A percentile compares a stretch with the other conserved stretches of the same genome.
phyloP scores from a whole-genome alignment of 805 yeast genomes.

The Starmerella davenportii region DNA sequence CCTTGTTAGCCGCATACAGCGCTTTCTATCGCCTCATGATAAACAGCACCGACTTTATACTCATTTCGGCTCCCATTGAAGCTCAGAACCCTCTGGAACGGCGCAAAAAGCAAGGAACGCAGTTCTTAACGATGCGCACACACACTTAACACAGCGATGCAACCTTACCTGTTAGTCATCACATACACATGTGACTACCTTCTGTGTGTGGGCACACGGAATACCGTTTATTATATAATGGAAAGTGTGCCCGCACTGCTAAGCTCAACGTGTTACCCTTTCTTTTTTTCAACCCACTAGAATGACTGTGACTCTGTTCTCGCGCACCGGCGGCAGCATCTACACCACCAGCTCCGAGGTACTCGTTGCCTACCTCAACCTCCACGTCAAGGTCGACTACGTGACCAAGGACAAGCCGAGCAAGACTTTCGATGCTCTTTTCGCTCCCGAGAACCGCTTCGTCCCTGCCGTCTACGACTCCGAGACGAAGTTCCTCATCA shows the following conservation, averaged over 20 bases:
- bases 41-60: too few relatives aligned
- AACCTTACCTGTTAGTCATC: too few relatives aligned
- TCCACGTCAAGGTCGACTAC: conserved; percentile 12
- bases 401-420: conserved; percentile 5
- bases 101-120: too few relatives aligned
- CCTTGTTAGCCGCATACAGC: too few relatives aligned
- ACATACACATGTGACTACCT: too few relatives aligned
- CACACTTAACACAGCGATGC: neutral
- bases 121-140: neutral
- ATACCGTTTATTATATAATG: too few relatives aligned
- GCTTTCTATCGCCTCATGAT: too few relatives aligned
- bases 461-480: conserved; percentile 14
- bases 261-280: too few relatives aligned
- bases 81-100: too few relatives aligned
- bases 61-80: too few relatives aligned
- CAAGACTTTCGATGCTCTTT: conserved; percentile 9
- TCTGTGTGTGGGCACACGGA: too few relatives aligned
- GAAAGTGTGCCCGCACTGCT: too few relatives aligned
- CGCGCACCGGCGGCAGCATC: conserved; percentile 11
- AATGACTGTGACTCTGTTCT: conserved; percentile 14
- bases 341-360: conserved; percentile 14
- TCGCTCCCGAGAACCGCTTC: conserved; percentile 10
- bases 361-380: conserved; percentile 10
- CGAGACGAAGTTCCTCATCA: conserved; percentile 7
- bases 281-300: neutral